Base-by-base conservation (phyloP, 2,329 filamentous ascomycete species). In the Cadophora luteo-olivacea region DNA sequence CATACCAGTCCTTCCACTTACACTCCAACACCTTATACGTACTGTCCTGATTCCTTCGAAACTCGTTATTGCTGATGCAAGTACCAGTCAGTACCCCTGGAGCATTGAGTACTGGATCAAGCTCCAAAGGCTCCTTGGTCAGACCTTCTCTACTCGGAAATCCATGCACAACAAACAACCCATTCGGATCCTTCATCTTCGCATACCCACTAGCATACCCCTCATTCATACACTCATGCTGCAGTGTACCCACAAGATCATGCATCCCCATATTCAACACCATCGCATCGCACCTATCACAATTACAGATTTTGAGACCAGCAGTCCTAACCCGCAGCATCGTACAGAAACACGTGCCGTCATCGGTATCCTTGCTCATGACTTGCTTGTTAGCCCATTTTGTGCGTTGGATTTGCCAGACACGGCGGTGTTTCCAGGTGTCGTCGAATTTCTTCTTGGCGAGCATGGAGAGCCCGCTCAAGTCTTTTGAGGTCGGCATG, bases 351-450 rank as follows among this genome's bases (percentile, higher is more conserved):
- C 54, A 57, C 5, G 54, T 57, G 1, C 54, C 54, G 16, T 57
- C 29, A 16, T 33, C 19, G 2, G 22, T 4, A 8, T 33, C 6
- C 32, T 36, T 19, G 29, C n/a, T 57, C 29, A 36, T 45, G 41
- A 45, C 41, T 45, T 45, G 41, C 41, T 45, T 45, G 6, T 45
- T 45, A 11, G 54, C 54, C 54, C 54, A 57, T 38, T 57, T 57
- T n/a, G 32, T 57, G 54, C 54, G 54, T 9, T 57, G 54, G 32
- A 57, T 57, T 7, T 57, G 54, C 29, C 33, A 57, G 32, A 57
- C 19, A 4, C 54, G 54, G 14, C 41, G 41, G 14, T 3, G 19
- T 11, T 36, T 36, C 29, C n/a, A 19, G 29, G n/a, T 57, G 16
- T 36, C 32, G 32, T 57, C 32, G 54, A 57, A 57, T 45, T 45